Percentiles rank a stretch among this genome's conserved stretches.
These are phyloP conservation scores for Leucosporidium yakuticum DNA, from an alignment of 768 basidiomycete species.

Conservation along the genomic window DNA sequence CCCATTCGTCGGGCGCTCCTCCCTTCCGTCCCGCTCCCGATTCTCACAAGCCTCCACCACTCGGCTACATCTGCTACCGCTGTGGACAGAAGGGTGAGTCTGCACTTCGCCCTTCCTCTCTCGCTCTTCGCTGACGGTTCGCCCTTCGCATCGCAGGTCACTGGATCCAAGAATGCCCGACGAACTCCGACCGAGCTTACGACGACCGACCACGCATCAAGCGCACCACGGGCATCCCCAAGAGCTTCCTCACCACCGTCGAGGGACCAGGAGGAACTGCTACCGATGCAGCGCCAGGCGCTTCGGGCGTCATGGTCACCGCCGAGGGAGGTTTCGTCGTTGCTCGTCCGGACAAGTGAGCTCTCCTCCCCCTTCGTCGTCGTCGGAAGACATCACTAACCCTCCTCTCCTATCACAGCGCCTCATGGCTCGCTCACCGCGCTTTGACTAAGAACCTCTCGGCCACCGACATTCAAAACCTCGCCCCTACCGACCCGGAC, in stretches of 20 bases:
- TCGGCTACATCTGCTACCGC: slow-evolving; percentile 96
- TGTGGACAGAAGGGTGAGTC: slow-evolving; percentile 86
- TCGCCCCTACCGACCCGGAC: slow-evolving; percentile 64
- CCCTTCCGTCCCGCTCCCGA: slow-evolving; percentile 19
- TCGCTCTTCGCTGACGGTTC: neutral
- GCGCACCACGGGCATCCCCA: slow-evolving; percentile 94
- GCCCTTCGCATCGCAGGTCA: slow-evolving; percentile 60
- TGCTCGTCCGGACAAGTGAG: slow-evolving; percentile 91
- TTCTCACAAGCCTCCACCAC: slow-evolving; percentile 67
- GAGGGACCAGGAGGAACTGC: slow-evolving; percentile 63
- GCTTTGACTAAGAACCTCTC: slow-evolving; percentile 64
- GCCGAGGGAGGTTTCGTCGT: slow-evolving; percentile 97
- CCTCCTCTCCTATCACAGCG: slow-evolving; percentile 51
- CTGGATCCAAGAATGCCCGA: slow-evolving; percentile 99
- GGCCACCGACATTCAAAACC: slow-evolving; percentile 79
- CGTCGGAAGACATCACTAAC: neutral
- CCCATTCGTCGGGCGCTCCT: neutral
- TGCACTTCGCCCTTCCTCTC: no score
- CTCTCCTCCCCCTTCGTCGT: slow-evolving; percentile 32
- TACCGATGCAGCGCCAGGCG: slow-evolving; percentile 52
- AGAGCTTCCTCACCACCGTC: slow-evolving; percentile 93
- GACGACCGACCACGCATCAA: slow-evolving; percentile 94
- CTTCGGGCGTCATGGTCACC: slow-evolving; percentile 85
- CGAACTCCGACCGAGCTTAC: slow-evolving; percentile 90
- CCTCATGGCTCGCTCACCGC: slow-evolving; percentile 90